Evolutionary conservation across 2,329 filamentous ascomycete species (phyloP), one percentile per base, ranked within the genome.

Genomic region (Sporothrix luriei): DNA sequence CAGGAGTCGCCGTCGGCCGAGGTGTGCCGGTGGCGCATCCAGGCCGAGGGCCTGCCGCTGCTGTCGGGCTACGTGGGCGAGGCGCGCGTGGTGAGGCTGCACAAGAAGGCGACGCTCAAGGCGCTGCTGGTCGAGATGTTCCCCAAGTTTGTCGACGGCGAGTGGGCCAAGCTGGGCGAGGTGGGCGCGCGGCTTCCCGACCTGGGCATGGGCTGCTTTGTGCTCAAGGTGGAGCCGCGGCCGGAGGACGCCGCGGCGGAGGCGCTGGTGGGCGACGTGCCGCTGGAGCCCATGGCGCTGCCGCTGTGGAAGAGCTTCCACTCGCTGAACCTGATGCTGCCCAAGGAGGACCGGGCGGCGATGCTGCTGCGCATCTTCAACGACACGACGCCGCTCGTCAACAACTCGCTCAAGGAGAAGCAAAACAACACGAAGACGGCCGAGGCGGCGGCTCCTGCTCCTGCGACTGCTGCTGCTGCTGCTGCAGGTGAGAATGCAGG

Each of bases 111-210:
- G 74, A 98, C 94, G 0, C 85, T 99, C 72, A 87, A 88, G 71
- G 90, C 87, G 76, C 87, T 99, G 26, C 86, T 99, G 62, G 90
- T 94, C 68, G 94, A 99, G 81, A 97, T 99, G 92, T 99, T 99
- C 82, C 94, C 94, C 67, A 94, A 93, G 78, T 89, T 98, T 71
- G 84, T 88, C 72, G 88, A 90, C 71, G 88, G 89, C 68, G 90
- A 87, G 70, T 94, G 90, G 87, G 85, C 88, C 78, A 84, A 88
- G 64, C 87, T 97, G 48, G 91, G 90, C 71, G 95, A 98, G 82
- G 94, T 98, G 72, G 94, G 93, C 71, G 91, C 94, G 80, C 86
- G 90, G 66, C 90, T 96, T 1, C 84, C 88, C 61, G 89, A 92
- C 72, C 88, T 97, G 13, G 86, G 87, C 55, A 94, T 96, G 88